These are phyloP conservation scores for Trypanosoma melophagium DNA, from an alignment of 208 protist genomes.

Conservation along the genomic window DNA sequence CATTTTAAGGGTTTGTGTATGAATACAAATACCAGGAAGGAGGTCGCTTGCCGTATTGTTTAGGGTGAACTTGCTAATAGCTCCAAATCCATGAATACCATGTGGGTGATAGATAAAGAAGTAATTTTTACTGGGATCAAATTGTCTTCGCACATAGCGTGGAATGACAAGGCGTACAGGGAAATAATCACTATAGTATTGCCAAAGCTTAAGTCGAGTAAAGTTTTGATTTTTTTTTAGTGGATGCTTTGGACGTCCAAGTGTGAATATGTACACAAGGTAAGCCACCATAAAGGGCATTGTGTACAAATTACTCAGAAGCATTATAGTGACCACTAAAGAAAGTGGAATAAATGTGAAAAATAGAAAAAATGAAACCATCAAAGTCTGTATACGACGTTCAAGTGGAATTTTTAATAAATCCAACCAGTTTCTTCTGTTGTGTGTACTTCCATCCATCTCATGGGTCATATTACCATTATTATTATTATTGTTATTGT, in stretches of 20 bases:
- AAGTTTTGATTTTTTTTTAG: conserved; percentile 30
- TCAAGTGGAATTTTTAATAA: conserved; percentile 28
- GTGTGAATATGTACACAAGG: conserved; percentile 66
- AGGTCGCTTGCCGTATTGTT: conserved; percentile 38
- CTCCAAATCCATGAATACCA: conserved; percentile 87
- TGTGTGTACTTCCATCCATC: too few species aligned
- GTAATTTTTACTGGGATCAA: conserved; percentile 70
- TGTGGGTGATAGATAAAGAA: conserved; percentile 91
- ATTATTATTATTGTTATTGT: neutral
- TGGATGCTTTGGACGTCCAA: conserved; percentile 48
- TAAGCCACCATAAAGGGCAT: conserved; percentile 63
- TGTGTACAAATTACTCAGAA: conserved; percentile 40
- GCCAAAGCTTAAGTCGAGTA: conserved; percentile 42
- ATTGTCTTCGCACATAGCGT: conserved; percentile 34
- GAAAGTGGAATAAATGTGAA: conserved; percentile 70
- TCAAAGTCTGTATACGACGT: conserved; percentile 32
- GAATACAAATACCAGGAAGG: conserved; percentile 68
- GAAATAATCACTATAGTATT: conserved; percentile 84
- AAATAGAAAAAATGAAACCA: conserved; percentile 42
- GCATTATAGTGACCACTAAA: conserved; percentile 31
- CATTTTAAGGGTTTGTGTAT: conserved; percentile 81
- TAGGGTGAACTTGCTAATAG: conserved; percentile 68
- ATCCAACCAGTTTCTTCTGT: neutral
- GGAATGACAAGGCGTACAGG: conserved; percentile 74
- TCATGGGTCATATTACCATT: neutral